phyloP scores from a whole-genome alignment of 179 eudicot species.

The Dionaea muscipula region DNA sequence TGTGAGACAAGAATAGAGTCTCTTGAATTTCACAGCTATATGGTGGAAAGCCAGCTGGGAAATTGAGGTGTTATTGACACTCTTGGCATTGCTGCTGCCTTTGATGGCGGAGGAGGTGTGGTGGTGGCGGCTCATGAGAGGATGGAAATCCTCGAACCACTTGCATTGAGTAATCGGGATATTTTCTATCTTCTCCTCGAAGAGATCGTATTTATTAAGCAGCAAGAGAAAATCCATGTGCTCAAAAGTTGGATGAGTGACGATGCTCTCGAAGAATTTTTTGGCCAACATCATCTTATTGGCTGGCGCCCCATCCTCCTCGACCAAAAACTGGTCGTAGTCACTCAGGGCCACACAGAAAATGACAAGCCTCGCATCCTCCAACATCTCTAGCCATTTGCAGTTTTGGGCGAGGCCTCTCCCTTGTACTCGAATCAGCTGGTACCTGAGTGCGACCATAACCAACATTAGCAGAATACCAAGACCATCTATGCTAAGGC shows the following conservation, averaged over 20 bases:
- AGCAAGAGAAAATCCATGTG: slow-evolving; percentile 72
- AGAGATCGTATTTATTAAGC: slow-evolving; percentile 63
- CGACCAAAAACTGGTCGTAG: slow-evolving; percentile 50
- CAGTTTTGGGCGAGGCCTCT: slow-evolving; percentile 74
- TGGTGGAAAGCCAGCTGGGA: slow-evolving; percentile 81
- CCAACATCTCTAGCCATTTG: slow-evolving; percentile 97
- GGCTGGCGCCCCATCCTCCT: slow-evolving; percentile 32
- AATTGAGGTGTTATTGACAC: slow-evolving; percentile 51
- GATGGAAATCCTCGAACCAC: slow-evolving; percentile 89
- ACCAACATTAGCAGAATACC: neutral
- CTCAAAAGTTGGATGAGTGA: slow-evolving; percentile 73
- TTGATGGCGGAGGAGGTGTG: slow-evolving; percentile 1
- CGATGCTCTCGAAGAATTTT: slow-evolving; percentile 68
- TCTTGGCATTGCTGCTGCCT: slow-evolving; percentile 28
- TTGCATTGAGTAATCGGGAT: slow-evolving; percentile 59
- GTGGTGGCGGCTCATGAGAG: slow-evolving; percentile 56
- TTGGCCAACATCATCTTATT: slow-evolving; percentile 77
- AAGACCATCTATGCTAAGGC: too few species aligned
- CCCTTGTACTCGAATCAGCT: slow-evolving; percentile 82
- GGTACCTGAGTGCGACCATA: slow-evolving; percentile 47
- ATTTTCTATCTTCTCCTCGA: slow-evolving; percentile 74
- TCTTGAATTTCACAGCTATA: slow-evolving; percentile 83
- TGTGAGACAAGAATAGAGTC: slow-evolving; percentile 56
- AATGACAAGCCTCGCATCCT: slow-evolving; percentile 75
- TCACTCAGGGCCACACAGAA: slow-evolving; percentile 74